phyloP scores from a whole-genome alignment of 1,284 basidiomycete species.

The Tilletia setariae region DNA sequence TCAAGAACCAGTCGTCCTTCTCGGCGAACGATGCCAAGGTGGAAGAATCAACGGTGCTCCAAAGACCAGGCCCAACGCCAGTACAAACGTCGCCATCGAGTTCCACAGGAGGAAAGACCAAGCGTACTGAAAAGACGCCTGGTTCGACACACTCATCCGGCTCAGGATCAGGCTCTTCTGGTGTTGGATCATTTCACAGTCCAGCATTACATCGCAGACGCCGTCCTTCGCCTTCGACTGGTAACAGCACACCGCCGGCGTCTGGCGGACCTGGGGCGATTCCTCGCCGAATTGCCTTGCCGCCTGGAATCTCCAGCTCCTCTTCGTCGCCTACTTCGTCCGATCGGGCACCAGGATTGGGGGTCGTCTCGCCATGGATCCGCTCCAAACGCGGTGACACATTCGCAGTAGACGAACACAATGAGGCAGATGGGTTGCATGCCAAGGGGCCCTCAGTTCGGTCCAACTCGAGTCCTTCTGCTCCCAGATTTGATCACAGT shows the following conservation, averaged over 20 bases:
- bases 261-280: neutral
- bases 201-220: neutral
- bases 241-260: neutral
- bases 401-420: too few species aligned
- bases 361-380: neutral
- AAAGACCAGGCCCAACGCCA: conserved; percentile 33
- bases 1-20: neutral
- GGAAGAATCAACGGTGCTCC: neutral
- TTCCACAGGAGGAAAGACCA: neutral
- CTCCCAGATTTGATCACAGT: neutral
- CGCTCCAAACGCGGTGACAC: neutral
- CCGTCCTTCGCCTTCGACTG: neutral
- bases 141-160: neutral
- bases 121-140: neutral
- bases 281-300: neutral
- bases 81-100: conserved; percentile 24
- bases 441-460: neutral
- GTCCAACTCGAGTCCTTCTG: conserved; percentile 4
- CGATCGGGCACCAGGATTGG: neutral
- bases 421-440: too few species aligned
- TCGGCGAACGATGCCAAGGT: neutral
- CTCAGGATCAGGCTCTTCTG: neutral
- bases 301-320: neutral
- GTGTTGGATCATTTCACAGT: conserved; percentile 2
- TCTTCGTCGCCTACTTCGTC: conserved; percentile 1